These are phyloP conservation scores for Entrophospora sp. DNA, from an alignment of 192 early-diverging fungal species.

Conservation along the genomic window DNA sequence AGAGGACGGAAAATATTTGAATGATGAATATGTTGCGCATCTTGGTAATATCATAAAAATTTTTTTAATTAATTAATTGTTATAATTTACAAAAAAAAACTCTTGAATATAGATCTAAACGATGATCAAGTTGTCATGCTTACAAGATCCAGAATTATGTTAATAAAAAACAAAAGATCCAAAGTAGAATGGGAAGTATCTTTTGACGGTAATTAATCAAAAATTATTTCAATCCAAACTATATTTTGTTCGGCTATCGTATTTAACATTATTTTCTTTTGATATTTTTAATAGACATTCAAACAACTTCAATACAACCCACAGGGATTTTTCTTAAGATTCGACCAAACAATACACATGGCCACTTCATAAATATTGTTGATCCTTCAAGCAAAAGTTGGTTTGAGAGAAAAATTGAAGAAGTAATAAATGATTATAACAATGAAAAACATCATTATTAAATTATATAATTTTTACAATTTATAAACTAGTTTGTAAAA, in stretches of 20 bases:
- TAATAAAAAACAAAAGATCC: constrained; percentile 59
- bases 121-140: constrained; percentile 82
- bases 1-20: constrained; percentile 65
- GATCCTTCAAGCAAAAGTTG: constrained; percentile 53
- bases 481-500: too few relatives aligned
- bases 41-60: constrained; percentile 32
- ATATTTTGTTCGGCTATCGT: not conserved
- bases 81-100: not conserved
- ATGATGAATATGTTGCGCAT: constrained; percentile 83
- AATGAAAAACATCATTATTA: too few relatives aligned
- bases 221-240: not conserved
- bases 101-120: constrained; percentile 55
- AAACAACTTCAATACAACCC: constrained; percentile 61
- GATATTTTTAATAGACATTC: constrained; percentile 34
- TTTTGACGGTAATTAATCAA: constrained; percentile 36
- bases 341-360: constrained; percentile 40
- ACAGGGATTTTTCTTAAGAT: constrained; percentile 67
- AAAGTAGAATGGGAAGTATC: constrained; percentile 80
- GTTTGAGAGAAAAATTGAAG: constrained; percentile 64
- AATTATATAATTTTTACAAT: too few relatives aligned
- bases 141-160: constrained; percentile 68
- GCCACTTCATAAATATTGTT: constrained; percentile 65
- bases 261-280: not conserved
- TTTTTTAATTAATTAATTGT: not conserved
- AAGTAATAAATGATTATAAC: constrained; percentile 50